phyloP scores from a whole-genome alignment of 2,329 filamentous ascomycete genomes.

The Tolypocladium tropicale region DNA sequence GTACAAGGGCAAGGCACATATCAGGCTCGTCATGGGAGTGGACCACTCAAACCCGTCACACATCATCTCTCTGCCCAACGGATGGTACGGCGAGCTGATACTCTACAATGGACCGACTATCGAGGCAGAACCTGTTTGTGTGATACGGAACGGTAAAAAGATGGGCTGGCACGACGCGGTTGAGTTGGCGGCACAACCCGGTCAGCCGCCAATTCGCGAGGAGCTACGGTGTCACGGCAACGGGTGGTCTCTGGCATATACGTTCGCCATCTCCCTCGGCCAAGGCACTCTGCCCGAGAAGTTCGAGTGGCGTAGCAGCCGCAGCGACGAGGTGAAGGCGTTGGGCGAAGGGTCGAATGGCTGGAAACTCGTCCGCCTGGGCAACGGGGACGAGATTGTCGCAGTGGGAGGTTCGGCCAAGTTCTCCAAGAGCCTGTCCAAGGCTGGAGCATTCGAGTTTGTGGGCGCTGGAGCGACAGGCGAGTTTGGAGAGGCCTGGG shows the following conservation, averaged over 20 bases:
- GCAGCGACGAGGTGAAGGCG: constrained; percentile 20
- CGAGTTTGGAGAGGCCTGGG: constrained; percentile 29
- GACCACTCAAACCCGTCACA: constrained; percentile 2
- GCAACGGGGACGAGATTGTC: constrained; percentile 28
- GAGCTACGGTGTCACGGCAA: constrained; percentile 3
- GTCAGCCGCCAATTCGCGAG: constrained; percentile 1
- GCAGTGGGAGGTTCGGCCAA: constrained; percentile 21
- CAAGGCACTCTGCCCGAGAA: constrained; percentile 16
- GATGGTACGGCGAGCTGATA: constrained; percentile 7
- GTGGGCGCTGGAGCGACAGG: constrained; percentile 27
- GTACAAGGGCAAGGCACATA: constrained; percentile 2
- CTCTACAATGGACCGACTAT: constrained; percentile 5
- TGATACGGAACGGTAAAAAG: constrained; percentile 1
- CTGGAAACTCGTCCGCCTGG: constrained; percentile 26
- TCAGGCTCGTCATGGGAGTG: constrained; percentile 5
- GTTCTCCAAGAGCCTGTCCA: constrained; percentile 7
- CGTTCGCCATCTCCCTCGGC: constrained; percentile 21
- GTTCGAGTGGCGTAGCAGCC: constrained; percentile 33
- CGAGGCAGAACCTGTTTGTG: constrained; percentile 2
- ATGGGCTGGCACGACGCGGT: constrained; percentile 5
- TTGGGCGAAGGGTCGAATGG: constrained; percentile 21
- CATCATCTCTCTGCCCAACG: constrained; percentile 2
- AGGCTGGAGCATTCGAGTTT: constrained; percentile 27
- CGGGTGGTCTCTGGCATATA: constrained; percentile 6
- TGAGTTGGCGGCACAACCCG: constrained; percentile 6